Conservation (phyloP, 768 basidiomycete genomes). For the Leccinum subtestaceum region DNA sequence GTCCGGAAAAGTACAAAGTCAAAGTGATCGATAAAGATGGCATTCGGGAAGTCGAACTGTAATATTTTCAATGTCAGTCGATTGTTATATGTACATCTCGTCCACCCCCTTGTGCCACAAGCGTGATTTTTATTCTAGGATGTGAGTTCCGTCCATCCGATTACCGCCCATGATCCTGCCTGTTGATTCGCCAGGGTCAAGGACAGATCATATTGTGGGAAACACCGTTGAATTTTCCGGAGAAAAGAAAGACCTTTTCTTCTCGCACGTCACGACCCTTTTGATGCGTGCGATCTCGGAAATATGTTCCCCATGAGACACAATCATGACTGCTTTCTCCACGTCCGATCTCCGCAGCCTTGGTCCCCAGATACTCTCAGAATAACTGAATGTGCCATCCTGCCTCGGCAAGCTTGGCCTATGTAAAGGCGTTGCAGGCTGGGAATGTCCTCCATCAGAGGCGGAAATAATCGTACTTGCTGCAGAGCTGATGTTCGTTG, state of each 20-base stretch:
- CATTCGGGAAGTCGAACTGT: conserved; percentile 75
- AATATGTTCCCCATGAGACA: conserved; percentile 9
- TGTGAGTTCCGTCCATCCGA: conserved; percentile 34
- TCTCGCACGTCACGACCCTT: conserved; percentile 47
- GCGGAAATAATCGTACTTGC: conserved; percentile 15
- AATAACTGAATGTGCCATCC: conserved; percentile 36
- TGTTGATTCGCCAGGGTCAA: conserved; percentile 22
- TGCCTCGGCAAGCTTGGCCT: conserved; percentile 40
- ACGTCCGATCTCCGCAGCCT: conserved; percentile 50
- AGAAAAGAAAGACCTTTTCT: conserved; percentile 20
- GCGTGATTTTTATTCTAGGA: conserved; percentile 17
- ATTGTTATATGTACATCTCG: conserved; percentile 5
- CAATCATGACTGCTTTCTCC: conserved; percentile 32
- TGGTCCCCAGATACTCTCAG: conserved; percentile 57
- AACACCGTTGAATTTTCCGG: background rate
- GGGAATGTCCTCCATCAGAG: conserved; percentile 37
- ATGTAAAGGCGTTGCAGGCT: conserved; percentile 43
- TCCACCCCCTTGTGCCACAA: background rate
- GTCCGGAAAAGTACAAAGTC: conserved; percentile 79
- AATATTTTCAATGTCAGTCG: conserved; percentile 11
- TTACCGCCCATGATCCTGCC: conserved; percentile 56
- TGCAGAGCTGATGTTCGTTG: conserved; percentile 47
- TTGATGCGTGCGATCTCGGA: conserved; percentile 35
- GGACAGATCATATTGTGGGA: background rate
- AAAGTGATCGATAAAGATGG: conserved; percentile 94